Evolutionary conservation across 164 flowering plant genomes (phyloP), one percentile per base, ranked within the genome.

Genomic region (Cinnamomum micranthum): DNA sequence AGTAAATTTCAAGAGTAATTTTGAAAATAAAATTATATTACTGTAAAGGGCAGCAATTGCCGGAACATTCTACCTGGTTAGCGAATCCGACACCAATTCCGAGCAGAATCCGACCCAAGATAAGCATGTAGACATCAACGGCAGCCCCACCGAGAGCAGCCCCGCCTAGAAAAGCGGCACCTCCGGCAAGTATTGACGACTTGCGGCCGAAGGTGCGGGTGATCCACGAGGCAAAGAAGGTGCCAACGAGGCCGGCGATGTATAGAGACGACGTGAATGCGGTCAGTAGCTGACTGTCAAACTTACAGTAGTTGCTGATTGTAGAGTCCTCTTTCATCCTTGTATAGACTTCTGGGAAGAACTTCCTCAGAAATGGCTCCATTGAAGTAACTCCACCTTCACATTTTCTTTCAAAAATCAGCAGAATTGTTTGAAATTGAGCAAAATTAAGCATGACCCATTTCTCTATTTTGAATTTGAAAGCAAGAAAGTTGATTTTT

Each of bases 351-450:
- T 80, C 70, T 5, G 90, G 97, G 84, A 91, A 91, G 85, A 91
- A 91, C 69, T 82, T 83, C 82, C 75, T 76, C 70, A 89, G 80
- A 77, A 91, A 92, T 69, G 92, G 72, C 25, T 76, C 88, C 97
- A 92, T 92, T 13, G 97, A 86, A 2, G 92, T 87, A 78, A 92
- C 95, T 47, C 95, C 97, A 73, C 97, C 95, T 90, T 74, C 79
- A 81, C 41, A 70, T 52, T 31, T 41, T 66, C 27, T 1, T 68
- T 55, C 50, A 51, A 12, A 55, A 51, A 31, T 73, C 69, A 73
- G 59, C 20, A 3, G 20, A 50, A 27, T 58, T 58, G 6, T 22
- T 31, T 69, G 28, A 6, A 67, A 52, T 17, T 25, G 14, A 52
- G 20, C 31, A 67, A 28, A 33, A 67, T 22, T 24, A 33, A 67